phyloP scores from a whole-genome alignment of 2,329 filamentous ascomycete genomes.

The Fusarium verticillioides region DNA sequence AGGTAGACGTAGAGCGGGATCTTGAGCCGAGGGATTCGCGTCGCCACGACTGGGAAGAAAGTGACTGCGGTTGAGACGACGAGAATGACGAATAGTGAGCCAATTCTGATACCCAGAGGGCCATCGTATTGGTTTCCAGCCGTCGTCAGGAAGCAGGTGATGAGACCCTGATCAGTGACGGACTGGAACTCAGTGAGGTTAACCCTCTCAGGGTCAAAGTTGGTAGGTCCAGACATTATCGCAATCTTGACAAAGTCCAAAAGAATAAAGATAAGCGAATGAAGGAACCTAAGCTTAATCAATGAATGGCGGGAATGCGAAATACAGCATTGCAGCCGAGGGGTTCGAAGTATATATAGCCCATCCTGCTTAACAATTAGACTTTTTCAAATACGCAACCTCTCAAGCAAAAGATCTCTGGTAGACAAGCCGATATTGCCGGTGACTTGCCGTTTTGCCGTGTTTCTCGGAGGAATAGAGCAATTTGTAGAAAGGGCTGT shows the following conservation, averaged over 20 bases:
- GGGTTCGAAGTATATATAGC: not conserved
- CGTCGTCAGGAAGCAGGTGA: not conserved
- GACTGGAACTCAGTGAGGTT: not conserved
- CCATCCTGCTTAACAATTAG: not conserved
- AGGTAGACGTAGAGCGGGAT: not conserved
- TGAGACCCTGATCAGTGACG: not conserved
- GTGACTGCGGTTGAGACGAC: not conserved
- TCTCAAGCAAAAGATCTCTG: not conserved
- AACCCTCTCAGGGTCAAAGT: not conserved
- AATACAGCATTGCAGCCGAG: not conserved
- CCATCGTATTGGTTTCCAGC: not conserved
- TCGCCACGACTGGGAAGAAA: not conserved
- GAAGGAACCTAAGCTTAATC: not conserved
- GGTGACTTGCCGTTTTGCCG: not conserved
- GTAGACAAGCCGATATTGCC: not conserved
- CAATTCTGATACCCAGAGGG: not conserved
- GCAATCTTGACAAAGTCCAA: fast-evolving
- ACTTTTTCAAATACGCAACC: not conserved
- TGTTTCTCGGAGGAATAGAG: not conserved
- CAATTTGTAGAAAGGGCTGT: not conserved
- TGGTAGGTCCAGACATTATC: not conserved
- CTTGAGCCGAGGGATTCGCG: not conserved
- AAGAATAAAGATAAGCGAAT: not conserved
- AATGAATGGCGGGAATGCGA: not conserved
- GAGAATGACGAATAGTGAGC: not conserved